Percentiles rank a stretch among this genome's conserved stretches.
These are phyloP conservation scores for Cyberlindnera euphorbiiphila DNA, from an alignment of 805 yeast genomes.

Conservation along the genomic window DNA sequence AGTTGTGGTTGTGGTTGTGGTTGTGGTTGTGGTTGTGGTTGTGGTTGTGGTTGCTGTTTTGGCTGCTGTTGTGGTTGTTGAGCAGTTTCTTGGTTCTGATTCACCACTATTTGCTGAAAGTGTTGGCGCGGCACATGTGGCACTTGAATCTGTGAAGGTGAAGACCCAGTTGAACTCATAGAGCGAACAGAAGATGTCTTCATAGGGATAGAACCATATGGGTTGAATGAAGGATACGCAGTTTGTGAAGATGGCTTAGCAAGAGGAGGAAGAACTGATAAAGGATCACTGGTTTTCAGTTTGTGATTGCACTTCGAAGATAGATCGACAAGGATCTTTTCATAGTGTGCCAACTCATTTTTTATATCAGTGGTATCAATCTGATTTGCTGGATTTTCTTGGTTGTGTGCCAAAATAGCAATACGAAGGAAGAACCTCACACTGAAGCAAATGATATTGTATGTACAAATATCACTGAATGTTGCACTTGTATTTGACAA, in stretches of 20 bases:
- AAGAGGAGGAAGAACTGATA: conserved; percentile 7
- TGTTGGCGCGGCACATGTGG: no score
- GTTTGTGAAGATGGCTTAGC: neutral
- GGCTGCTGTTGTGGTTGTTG: neutral
- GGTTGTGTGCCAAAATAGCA: conserved; percentile 22
- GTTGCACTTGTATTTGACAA: neutral
- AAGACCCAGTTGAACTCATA: no score
- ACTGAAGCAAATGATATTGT: conserved; percentile 11
- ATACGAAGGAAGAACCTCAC: conserved; percentile 22
- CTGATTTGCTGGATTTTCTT: conserved; percentile 1
- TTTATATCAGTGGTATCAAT: conserved; percentile 5
- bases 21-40: neutral
- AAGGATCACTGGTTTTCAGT: conserved; percentile 7
- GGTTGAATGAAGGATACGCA: no score
- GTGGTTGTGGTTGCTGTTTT: neutral
- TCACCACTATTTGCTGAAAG: neutral
- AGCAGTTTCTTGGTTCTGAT: neutral
- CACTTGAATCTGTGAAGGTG: no score
- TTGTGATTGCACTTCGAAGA: conserved; percentile 2
- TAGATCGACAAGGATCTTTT: conserved; percentile 1
- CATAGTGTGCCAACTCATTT: conserved; percentile 7
- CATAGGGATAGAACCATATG: no score
- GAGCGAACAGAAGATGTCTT: neutral
- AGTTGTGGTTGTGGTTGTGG: neutral
- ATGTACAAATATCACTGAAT: conserved; percentile 9